Conservation (phyloP, 148 eudicot genomes). For the Oxyria digyna region DNA sequence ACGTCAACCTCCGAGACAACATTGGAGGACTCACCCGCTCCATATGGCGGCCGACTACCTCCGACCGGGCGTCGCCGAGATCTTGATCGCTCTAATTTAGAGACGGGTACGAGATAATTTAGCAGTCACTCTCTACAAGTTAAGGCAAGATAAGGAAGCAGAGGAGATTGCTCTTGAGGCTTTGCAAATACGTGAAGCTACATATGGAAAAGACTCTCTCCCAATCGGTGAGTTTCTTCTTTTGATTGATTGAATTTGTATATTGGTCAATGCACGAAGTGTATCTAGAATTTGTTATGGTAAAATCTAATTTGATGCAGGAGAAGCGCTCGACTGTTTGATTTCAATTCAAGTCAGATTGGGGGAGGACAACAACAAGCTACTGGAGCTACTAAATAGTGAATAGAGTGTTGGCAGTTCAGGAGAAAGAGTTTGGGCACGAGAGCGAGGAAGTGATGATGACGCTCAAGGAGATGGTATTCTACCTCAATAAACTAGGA, state of each 20-base stretch:
- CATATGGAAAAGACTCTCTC: slow-evolving; percentile 67
- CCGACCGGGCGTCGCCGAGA: too few species aligned
- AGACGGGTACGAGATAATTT: too few species aligned
- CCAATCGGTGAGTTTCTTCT: slow-evolving; percentile 59
- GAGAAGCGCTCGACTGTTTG: slow-evolving; percentile 86
- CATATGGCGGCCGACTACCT: too few species aligned
- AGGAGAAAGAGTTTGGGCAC: slow-evolving; percentile 65
- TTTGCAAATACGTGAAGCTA: slow-evolving; percentile 57
- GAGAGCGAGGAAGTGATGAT: slow-evolving; percentile 62
- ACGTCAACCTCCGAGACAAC: too few species aligned
- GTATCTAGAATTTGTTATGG: background rate
- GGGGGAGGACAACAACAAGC: slow-evolving; percentile 37
- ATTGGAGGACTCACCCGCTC: too few species aligned
- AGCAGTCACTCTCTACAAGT: slow-evolving; percentile 59
- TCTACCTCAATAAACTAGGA: slow-evolving; percentile 59
- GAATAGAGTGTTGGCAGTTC: slow-evolving; percentile 61
- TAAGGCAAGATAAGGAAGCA: slow-evolving; percentile 63
- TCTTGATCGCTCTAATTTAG: too few species aligned
- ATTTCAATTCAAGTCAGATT: slow-evolving; percentile 59
- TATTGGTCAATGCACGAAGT: slow-evolving; percentile 15
- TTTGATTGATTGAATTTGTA: background rate
- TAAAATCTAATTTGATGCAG: slow-evolving; percentile 38
- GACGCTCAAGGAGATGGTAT: slow-evolving; percentile 53
- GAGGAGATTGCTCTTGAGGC: slow-evolving; percentile 59
- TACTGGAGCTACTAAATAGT: slow-evolving; percentile 43